phyloP scores from a whole-genome alignment of 2,329 filamentous ascomycete genomes.

The Claviceps cyperi region DNA sequence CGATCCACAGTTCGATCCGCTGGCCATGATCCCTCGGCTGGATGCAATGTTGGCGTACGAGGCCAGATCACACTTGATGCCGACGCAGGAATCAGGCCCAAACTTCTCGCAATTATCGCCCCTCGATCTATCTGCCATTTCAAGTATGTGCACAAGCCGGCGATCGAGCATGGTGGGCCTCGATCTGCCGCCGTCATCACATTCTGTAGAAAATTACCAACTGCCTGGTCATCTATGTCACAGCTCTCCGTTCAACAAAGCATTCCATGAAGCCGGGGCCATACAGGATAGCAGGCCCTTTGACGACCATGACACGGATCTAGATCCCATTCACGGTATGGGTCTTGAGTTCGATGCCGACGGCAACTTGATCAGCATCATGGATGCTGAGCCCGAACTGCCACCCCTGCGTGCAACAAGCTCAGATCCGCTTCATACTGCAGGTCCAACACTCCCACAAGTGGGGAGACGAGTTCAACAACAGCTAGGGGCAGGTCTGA shows the following conservation, averaged over 20 bases:
- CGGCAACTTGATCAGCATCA: slow-evolving; percentile 31
- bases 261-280: slow-evolving; percentile 8
- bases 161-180: slow-evolving; percentile 16
- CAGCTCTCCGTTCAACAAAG: slow-evolving; percentile 16
- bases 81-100: slow-evolving; percentile 23
- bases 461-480: background rate
- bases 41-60: slow-evolving; percentile 22
- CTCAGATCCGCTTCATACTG: slow-evolving; percentile 2
- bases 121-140: slow-evolving; percentile 13
- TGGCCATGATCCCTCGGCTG: slow-evolving; percentile 17
- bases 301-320: slow-evolving; percentile 24
- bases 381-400: slow-evolving; percentile 29
- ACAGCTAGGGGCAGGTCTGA: background rate
- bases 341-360: slow-evolving; percentile 36
- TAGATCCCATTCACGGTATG: slow-evolving; percentile 24
- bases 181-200: slow-evolving; percentile 21
- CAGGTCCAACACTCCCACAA: background rate
- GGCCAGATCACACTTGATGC: slow-evolving; percentile 17
- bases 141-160: slow-evolving; percentile 16
- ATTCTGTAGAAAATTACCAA: slow-evolving; percentile 17
- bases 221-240: slow-evolving; percentile 21
- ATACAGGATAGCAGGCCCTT: slow-evolving; percentile 19
- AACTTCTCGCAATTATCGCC: slow-evolving; percentile 33
- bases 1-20: slow-evolving; percentile 57
- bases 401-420: slow-evolving; percentile 19